These are phyloP conservation scores for Podospora australis DNA, from an alignment of 495 filamentous ascomycete species.

Conservation along the genomic window DNA sequence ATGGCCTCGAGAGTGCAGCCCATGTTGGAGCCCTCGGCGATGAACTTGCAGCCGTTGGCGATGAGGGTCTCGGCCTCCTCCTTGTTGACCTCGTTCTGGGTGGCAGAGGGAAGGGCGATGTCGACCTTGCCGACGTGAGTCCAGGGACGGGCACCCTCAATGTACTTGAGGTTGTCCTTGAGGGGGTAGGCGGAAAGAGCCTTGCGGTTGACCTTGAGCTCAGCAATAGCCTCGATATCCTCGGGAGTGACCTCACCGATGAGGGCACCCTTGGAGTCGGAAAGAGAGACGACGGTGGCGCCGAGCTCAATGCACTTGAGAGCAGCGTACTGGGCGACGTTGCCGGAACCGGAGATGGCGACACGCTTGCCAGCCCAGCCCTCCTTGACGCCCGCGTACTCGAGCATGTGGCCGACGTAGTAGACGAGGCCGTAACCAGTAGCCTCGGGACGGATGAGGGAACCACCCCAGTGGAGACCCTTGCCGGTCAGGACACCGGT, in stretches of 20 bases:
- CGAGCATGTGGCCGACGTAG: slow-evolving; percentile 96
- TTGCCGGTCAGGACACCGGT: slow-evolving; percentile 96
- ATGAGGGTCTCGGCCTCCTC: slow-evolving; percentile 84
- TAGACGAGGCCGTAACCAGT: slow-evolving; percentile 97
- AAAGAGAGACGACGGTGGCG: slow-evolving; percentile 86
- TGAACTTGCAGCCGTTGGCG: slow-evolving; percentile 68
- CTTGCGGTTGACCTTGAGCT: slow-evolving; percentile 81
- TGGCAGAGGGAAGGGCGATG: slow-evolving; percentile 85
- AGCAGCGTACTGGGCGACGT: slow-evolving; percentile 96
- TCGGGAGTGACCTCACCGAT: slow-evolving; percentile 70
- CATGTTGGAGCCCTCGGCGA: slow-evolving; percentile 98
- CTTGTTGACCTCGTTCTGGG: slow-evolving; percentile 92
- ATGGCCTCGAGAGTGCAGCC: slow-evolving; percentile 95
- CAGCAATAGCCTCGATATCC: slow-evolving; percentile 69
- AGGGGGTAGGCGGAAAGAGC: slow-evolving; percentile 57
- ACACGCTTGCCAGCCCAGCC: slow-evolving; percentile 84
- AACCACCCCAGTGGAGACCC: slow-evolving; percentile 87
- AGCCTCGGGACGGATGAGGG: slow-evolving; percentile 91
- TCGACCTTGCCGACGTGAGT: slow-evolving; percentile 80
- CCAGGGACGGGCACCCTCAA: slow-evolving; percentile 87
- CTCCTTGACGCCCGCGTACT: slow-evolving; percentile 76
- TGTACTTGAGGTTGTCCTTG: slow-evolving; percentile 72
- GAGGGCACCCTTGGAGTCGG: slow-evolving; percentile 82
- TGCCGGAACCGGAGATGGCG: slow-evolving; percentile 93
- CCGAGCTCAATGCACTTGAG: slow-evolving; percentile 96